phyloP scores from a whole-genome alignment of 1,284 basidiomycete species.

The Golubevia pallescens region DNA sequence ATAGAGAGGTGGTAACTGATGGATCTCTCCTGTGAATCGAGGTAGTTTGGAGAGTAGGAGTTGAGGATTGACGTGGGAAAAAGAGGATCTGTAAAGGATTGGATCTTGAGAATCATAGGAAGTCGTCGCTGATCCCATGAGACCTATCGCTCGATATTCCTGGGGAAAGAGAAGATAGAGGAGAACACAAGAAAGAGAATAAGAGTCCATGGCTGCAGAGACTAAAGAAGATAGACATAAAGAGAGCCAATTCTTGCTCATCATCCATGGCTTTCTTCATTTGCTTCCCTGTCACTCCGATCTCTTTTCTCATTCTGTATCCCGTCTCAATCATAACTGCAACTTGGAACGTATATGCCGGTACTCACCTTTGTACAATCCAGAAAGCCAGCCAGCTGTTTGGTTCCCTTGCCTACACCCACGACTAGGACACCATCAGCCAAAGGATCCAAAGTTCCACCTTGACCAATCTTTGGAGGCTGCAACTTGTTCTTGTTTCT shows the following conservation, averaged over 20 bases:
- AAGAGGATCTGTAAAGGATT: constrained; percentile 9
- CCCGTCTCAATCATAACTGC: not conserved
- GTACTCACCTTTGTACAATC: constrained; percentile 82
- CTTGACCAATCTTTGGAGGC: constrained; percentile 79
- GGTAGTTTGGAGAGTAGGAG: not conserved
- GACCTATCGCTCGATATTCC: constrained; percentile 89
- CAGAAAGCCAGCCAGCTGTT: constrained; percentile 82
- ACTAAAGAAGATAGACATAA: not conserved
- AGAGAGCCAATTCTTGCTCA: not conserved
- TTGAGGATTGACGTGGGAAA: not conserved
- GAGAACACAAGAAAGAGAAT: not conserved
- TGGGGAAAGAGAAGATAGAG: constrained; percentile 64
- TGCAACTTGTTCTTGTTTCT: constrained; percentile 63
- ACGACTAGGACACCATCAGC: constrained; percentile 93
- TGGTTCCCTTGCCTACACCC: constrained; percentile 88
- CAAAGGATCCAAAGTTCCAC: constrained; percentile 93
- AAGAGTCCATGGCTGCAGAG: not conserved
- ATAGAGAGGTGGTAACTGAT: constrained; percentile 68
- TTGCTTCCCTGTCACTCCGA: no score
- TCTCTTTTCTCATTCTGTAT: not conserved
- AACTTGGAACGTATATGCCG: constrained; percentile 25
- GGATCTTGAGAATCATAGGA: constrained; percentile 77
- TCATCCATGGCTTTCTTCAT: not conserved
- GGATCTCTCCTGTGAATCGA: not conserved
- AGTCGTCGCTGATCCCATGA: constrained; percentile 93